These are phyloP conservation scores for Hordeum marinum DNA, from an alignment of 176 grass and related monocot genomes.

Conservation along the genomic window DNA sequence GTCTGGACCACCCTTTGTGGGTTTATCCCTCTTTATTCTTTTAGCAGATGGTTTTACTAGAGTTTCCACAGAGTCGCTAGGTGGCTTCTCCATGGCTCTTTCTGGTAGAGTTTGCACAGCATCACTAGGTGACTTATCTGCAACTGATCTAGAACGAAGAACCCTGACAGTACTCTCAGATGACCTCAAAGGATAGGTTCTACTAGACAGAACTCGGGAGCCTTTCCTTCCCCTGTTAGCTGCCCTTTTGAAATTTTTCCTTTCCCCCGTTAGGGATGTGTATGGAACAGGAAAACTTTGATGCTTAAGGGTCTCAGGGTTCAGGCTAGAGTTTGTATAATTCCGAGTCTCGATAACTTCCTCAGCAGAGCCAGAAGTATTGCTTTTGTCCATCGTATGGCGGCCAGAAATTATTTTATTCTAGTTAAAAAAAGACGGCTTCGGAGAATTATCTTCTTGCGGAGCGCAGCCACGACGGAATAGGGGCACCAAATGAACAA, in stretches of 20 bases:
- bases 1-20: conserved; percentile 15
- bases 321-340: conserved; percentile 24
- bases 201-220: conserved; percentile 13
- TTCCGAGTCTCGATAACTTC: conserved; percentile 9
- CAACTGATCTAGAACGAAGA: conserved; percentile 39
- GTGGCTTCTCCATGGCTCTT: neutral
- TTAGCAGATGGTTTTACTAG: conserved; percentile 14
- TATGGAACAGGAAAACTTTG: conserved; percentile 5
- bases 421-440: neutral
- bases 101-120: conserved; percentile 4
- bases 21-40: conserved; percentile 26
- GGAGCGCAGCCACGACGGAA: neutral
- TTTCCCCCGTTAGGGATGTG: conserved; percentile 27
- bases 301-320: conserved; percentile 8
- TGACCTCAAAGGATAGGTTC: conserved; percentile 45
- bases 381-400: conserved; percentile 38
- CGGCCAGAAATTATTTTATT: neutral
- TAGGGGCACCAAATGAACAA: neutral
- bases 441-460: neutral
- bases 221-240: conserved; percentile 39
- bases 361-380: neutral
- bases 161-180: conserved; percentile 43
- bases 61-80: conserved; percentile 25
- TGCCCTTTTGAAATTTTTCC: conserved; percentile 39
- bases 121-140: conserved; percentile 27